Conservation (phyloP, 2,329 filamentous ascomycete species). For the Aspergillus pseudoviridinutans region DNA sequence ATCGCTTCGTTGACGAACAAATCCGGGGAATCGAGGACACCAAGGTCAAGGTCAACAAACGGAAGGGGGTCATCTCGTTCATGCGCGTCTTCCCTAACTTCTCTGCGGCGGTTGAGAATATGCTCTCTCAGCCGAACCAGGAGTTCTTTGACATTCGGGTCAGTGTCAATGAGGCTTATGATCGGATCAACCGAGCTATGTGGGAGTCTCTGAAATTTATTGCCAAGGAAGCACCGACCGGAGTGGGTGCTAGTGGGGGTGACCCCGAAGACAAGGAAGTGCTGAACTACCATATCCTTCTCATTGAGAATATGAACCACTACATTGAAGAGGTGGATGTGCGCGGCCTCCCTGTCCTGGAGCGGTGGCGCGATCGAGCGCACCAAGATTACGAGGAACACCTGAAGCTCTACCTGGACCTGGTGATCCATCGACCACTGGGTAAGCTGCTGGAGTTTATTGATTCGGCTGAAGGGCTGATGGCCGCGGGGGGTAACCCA, state of each 20-base stretch:
- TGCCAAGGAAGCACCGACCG: slow-evolving; percentile 63
- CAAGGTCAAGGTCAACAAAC: slow-evolving; percentile 98
- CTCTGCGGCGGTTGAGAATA: slow-evolving; percentile 75
- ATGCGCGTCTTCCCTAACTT: slow-evolving; percentile 91
- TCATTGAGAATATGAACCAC: slow-evolving; percentile 99
- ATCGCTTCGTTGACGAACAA: slow-evolving; percentile 89
- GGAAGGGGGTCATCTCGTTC: slow-evolving; percentile 92
- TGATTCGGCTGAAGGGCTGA: slow-evolving; percentile 75
- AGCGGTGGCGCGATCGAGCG: slow-evolving; percentile 78
- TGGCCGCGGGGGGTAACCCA: slow-evolving; percentile 55
- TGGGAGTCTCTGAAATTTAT: slow-evolving; percentile 96
- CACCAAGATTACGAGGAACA: slow-evolving; percentile 78
- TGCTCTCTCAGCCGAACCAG: slow-evolving; percentile 58
- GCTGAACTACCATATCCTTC: slow-evolving; percentile 91
- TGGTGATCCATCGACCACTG: slow-evolving; percentile 82
- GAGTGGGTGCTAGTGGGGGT: slow-evolving; percentile 45
- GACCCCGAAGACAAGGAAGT: slow-evolving; percentile 91
- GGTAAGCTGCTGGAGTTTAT: slow-evolving; percentile 89
- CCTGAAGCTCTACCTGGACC: slow-evolving; percentile 78
- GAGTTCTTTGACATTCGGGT: slow-evolving; percentile 65
- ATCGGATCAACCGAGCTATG: slow-evolving; percentile 88
- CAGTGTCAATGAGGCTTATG: slow-evolving; percentile 81
- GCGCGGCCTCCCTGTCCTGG: slow-evolving; percentile 68
- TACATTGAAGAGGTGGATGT: slow-evolving; percentile 88
- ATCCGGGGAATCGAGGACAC: slow-evolving; percentile 95